Conservation (phyloP, 306 rosid species). For the Quercus wislizeni region DNA sequence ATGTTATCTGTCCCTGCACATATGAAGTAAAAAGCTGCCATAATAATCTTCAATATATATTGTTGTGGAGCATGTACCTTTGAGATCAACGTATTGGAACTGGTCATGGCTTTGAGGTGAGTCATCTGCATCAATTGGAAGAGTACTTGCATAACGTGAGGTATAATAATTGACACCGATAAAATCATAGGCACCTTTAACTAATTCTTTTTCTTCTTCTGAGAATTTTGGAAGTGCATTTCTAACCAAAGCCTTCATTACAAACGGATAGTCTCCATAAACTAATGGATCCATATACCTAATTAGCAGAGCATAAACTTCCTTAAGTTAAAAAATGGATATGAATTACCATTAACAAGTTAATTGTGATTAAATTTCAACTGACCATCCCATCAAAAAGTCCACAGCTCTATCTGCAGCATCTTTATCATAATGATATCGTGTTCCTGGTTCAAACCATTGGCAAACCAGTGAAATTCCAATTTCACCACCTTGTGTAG, state of each 20-base stretch:
- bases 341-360: background rate
- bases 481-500: slow-evolving; percentile 38
- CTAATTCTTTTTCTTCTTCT: slow-evolving; percentile 13
- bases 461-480: slow-evolving; percentile 23
- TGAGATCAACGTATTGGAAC: background rate
- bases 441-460: slow-evolving; percentile 21
- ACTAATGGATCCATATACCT: slow-evolving; percentile 30
- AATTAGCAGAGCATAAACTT: background rate
- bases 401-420: slow-evolving; percentile 35
- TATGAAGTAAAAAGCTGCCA: background rate
- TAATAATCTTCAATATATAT: background rate
- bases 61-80: background rate
- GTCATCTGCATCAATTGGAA: background rate
- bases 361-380: background rate
- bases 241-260: slow-evolving; percentile 19
- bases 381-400: slow-evolving; percentile 37
- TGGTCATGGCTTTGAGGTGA: background rate
- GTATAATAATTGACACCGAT: slow-evolving; percentile 37
- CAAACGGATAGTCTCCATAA: slow-evolving; percentile 14
- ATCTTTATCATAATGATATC: slow-evolving; percentile 16
- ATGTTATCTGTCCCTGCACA: background rate
- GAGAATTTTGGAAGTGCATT: slow-evolving; percentile 4
- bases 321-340: background rate
- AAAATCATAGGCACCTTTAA: slow-evolving; percentile 30
- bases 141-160: slow-evolving; percentile 4